Conservation (phyloP, 164 flowering plant species). For the Nelumbo lutea region DNA sequence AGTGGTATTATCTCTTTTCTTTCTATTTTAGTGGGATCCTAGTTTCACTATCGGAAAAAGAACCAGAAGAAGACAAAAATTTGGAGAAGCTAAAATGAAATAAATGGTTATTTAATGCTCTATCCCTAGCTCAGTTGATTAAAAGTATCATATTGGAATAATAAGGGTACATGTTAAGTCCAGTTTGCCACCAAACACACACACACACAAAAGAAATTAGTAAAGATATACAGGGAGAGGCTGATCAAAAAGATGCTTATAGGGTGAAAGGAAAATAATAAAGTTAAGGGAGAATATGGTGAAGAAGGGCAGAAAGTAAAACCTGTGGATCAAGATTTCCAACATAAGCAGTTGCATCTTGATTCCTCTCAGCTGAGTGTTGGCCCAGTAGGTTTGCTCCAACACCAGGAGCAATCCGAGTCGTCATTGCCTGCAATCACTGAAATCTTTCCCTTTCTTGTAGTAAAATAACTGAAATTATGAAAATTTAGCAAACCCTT, state of each 20-base stretch:
- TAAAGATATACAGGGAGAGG: neutral
- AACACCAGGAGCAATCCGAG: slow-evolving; percentile 95
- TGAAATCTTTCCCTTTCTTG: too few relatives aligned
- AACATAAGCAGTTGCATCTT: slow-evolving; percentile 97
- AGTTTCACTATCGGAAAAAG: neutral
- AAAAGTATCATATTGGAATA: neutral
- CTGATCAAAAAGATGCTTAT: too few relatives aligned
- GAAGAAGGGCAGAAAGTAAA: neutral
- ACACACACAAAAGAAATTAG: neutral
- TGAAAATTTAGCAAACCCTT: too few relatives aligned
- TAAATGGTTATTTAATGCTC: neutral
- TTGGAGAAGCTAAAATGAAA: neutral
- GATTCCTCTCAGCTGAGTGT: slow-evolving; percentile 96
- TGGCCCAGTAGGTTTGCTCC: slow-evolving; percentile 98
- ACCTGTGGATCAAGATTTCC: slow-evolving; percentile 99
- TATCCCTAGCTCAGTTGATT: neutral
- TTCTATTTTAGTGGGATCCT: neutral
- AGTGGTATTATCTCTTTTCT: neutral
- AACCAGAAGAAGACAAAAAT: neutral
- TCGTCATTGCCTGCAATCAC: slow-evolving; percentile 25
- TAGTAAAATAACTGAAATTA: too few relatives aligned
- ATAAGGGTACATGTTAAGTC: neutral
- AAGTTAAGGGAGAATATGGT: neutral
- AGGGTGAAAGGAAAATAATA: neutral
- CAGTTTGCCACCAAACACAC: neutral